A percentile compares a stretch with the other conserved stretches of the same genome.
Evolutionary conservation across 2,329 filamentous ascomycete genomes (phyloP).

Genomic region (Aspergillus hortae): DNA sequence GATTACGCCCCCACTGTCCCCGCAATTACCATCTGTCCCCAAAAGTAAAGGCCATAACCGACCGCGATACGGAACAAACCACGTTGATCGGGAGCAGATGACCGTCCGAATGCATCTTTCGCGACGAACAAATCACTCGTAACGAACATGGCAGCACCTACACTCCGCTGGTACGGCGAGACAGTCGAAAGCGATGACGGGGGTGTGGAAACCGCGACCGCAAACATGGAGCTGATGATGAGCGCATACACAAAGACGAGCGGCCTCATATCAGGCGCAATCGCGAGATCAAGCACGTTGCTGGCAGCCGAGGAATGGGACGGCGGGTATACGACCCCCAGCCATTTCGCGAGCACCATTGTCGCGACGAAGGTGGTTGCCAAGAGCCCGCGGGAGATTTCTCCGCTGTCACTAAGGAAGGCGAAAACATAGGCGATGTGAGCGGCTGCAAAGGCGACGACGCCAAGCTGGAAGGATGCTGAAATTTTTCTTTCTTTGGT

Average conservation of each 20-base stretch:
- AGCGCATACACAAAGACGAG: slow-evolving; percentile 22
- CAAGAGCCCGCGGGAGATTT: slow-evolving; percentile 13
- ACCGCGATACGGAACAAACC: slow-evolving; percentile 13
- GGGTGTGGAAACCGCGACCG: slow-evolving; percentile 19
- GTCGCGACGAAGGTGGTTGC: slow-evolving; percentile 15
- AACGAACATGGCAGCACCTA: slow-evolving; percentile 30
- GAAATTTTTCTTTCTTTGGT: slow-evolving; percentile 13
- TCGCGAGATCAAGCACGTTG: slow-evolving; percentile 22
- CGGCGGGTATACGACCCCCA: slow-evolving; percentile 25
- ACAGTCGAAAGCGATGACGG: slow-evolving; percentile 1
- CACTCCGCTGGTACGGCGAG: slow-evolving; percentile 18
- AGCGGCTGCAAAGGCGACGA: slow-evolving; percentile 26
- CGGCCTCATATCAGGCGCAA: slow-evolving; percentile 22
- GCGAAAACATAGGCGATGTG: slow-evolving; percentile 28
- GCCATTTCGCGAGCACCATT: slow-evolving; percentile 19
- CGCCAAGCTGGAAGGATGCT: slow-evolving; percentile 25
- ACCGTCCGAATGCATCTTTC: slow-evolving; percentile 25
- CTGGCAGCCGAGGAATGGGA: slow-evolving; percentile 4
- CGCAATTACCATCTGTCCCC: slow-evolving; percentile 27
- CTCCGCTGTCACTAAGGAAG: slow-evolving; percentile 18
- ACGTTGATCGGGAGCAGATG: slow-evolving; percentile 4
- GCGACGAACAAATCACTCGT: slow-evolving; percentile 30
- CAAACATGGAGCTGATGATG: slow-evolving; percentile 27
- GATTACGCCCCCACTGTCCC: background rate
- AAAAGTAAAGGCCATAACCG: slow-evolving; percentile 26